Evolutionary conservation across 805 yeast genomes (phyloP).

Genomic region (Candida insectalens): DNA sequence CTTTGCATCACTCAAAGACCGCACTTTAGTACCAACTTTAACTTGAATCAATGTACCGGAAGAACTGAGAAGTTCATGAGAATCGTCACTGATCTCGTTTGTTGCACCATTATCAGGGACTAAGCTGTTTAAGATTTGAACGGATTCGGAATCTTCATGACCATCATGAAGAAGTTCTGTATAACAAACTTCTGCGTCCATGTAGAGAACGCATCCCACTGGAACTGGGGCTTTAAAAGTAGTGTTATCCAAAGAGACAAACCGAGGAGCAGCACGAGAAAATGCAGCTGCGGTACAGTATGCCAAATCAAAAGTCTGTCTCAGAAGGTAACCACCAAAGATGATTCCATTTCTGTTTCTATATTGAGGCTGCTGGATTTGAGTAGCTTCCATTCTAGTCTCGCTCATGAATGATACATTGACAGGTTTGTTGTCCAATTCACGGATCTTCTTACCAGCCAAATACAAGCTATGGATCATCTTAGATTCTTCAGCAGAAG

Average conservation of each 20-base stretch:
- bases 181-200: conserved; percentile 76
- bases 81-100: conserved; percentile 40
- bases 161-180: conserved; percentile 62
- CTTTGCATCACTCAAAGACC: conserved; percentile 44
- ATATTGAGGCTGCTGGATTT: conserved; percentile 94
- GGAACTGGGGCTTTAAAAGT: conserved; percentile 94
- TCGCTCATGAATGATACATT: conserved; percentile 60
- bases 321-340: conserved; percentile 87
- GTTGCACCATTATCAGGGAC: conserved; percentile 43
- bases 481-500: conserved; percentile 64
- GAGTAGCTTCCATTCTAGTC: conserved; percentile 62
- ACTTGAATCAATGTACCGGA: conserved; percentile 91
- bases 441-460: conserved; percentile 31
- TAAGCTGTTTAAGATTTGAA: conserved; percentile 13
- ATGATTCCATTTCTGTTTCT: conserved; percentile 92
- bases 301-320: conserved; percentile 90
- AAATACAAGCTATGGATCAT: conserved; percentile 75
- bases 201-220: conserved; percentile 80
- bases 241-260: conserved; percentile 82
- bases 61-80: conserved; percentile 51
- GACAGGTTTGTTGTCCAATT: conserved; percentile 30
- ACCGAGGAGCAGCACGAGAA: conserved; percentile 76
- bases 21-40: conserved; percentile 74
- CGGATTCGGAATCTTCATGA: conserved; percentile 18
- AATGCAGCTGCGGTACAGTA: conserved; percentile 90